A percentile compares a stretch with the other conserved stretches of the same genome.
Evolutionary conservation across 441 rosid genomes (phyloP).

Genomic region (Eruca vesicaria): DNA sequence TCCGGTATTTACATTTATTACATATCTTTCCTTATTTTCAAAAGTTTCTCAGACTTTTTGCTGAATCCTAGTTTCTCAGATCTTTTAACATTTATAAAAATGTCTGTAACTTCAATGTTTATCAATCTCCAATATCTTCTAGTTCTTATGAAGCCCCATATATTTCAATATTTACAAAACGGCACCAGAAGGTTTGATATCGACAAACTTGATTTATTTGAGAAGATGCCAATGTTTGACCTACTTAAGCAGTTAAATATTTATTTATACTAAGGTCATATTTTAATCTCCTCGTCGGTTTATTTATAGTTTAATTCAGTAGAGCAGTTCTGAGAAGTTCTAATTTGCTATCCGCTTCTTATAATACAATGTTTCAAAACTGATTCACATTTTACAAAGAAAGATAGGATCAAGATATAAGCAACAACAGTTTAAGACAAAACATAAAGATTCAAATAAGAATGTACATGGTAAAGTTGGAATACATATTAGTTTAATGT

Average conservation of each 20-base stretch:
- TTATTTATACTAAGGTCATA: too few relatives aligned
- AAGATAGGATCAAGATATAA: constrained; percentile 13
- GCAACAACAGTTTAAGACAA: constrained; percentile 25
- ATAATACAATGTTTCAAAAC: not conserved
- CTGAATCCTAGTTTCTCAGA: not conserved
- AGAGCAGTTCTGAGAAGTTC: constrained; percentile 12
- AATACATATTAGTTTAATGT: not conserved
- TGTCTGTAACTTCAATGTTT: not conserved
- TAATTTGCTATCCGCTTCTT: not conserved
- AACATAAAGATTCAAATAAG: not conserved
- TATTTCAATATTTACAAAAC: not conserved
- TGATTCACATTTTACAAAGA: not conserved
- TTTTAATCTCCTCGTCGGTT: not conserved
- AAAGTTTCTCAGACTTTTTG: too few relatives aligned
- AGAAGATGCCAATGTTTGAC: not conserved
- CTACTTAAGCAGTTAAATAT: not conserved
- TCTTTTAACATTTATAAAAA: not conserved
- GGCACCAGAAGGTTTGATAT: not conserved
- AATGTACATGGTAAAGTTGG: constrained; percentile 7
- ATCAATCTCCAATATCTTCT: not conserved
- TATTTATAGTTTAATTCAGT: not conserved
- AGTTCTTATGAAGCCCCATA: not conserved
- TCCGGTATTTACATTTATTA: too few relatives aligned
- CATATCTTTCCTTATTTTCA: too few relatives aligned
- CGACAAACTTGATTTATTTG: not conserved